Conservation (phyloP, 139 green algal species). For the Ulvella scutata region DNA sequence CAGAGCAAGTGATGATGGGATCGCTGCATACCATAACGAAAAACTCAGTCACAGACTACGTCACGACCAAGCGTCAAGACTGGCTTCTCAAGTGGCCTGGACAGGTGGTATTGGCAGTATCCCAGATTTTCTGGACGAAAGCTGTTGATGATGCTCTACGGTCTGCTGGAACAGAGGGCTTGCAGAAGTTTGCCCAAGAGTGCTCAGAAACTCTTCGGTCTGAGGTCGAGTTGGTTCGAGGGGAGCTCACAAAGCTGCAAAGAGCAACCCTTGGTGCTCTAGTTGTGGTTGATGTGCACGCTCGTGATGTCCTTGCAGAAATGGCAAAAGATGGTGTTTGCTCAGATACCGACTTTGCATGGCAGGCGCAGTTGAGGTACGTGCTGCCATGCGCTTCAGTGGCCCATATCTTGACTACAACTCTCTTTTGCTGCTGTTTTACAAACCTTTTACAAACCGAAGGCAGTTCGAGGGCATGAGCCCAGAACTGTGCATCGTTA, state of each 20-base stretch:
- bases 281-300: constrained; percentile 48
- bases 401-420: no score
- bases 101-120: constrained; percentile 27
- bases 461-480: no score
- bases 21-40: constrained; percentile 19
- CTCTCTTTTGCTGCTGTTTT: no score
- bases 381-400: no score
- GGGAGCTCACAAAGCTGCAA: constrained; percentile 33
- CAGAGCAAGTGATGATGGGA: constrained; percentile 29
- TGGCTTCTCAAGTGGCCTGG: constrained; percentile 38
- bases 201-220: constrained; percentile 20
- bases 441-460: no score
- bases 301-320: constrained; percentile 31
- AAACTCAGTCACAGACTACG: constrained; percentile 14
- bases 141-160: constrained; percentile 15
- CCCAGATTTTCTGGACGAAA: constrained; percentile 27
- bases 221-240: constrained; percentile 33
- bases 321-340: constrained; percentile 30
- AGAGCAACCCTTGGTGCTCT: constrained; percentile 36
- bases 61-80: constrained; percentile 6
- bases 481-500: no score
- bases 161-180: constrained; percentile 6
- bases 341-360: constrained; percentile 21
- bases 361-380: constrained; percentile 24
- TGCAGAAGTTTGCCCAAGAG: constrained; percentile 13